These are phyloP conservation scores for Podospora comata DNA, from an alignment of 495 filamentous ascomycete species.

Conservation along the genomic window DNA sequence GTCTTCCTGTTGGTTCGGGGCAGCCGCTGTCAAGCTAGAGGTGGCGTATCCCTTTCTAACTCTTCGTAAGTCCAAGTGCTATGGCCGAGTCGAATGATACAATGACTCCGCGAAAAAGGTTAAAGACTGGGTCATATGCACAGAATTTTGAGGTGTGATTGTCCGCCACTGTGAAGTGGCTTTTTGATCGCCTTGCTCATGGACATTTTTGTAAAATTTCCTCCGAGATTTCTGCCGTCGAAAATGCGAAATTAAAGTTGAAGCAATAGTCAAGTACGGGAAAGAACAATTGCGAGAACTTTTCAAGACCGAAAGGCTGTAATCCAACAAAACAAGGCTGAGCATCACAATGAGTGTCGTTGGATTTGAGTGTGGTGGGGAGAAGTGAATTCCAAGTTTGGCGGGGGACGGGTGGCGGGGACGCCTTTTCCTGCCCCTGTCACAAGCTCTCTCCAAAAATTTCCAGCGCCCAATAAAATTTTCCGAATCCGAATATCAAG, in stretches of 20 bases:
- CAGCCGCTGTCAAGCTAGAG: conserved; percentile 12
- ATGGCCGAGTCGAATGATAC: neutral
- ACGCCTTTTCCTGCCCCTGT: neutral
- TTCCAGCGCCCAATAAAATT: conserved; percentile 23
- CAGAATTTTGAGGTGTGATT: neutral
- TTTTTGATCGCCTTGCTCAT: neutral
- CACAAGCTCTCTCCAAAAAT: neutral
- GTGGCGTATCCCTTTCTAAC: neutral
- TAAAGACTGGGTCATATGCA: neutral
- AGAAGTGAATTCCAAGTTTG: conserved; percentile 1
- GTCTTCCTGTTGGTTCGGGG: conserved; percentile 16
- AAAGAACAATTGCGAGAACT: neutral
- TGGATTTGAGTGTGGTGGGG: neutral
- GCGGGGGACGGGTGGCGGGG: conserved; percentile 9
- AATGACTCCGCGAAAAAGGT: neutral
- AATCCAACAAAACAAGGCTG: neutral
- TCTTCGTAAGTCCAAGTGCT: neutral
- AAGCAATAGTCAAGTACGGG: neutral
- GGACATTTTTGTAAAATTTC: neutral
- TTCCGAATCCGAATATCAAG: conserved; percentile 16
- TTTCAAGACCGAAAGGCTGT: neutral
- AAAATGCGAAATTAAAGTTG: neutral
- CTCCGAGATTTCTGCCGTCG: neutral
- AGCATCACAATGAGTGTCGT: neutral
- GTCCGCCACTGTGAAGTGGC: neutral